Evolutionary conservation across 1,284 basidiomycete species (phyloP), one percentile per base, ranked within the genome.

Genomic region (Stereum hirsutum): DNA sequence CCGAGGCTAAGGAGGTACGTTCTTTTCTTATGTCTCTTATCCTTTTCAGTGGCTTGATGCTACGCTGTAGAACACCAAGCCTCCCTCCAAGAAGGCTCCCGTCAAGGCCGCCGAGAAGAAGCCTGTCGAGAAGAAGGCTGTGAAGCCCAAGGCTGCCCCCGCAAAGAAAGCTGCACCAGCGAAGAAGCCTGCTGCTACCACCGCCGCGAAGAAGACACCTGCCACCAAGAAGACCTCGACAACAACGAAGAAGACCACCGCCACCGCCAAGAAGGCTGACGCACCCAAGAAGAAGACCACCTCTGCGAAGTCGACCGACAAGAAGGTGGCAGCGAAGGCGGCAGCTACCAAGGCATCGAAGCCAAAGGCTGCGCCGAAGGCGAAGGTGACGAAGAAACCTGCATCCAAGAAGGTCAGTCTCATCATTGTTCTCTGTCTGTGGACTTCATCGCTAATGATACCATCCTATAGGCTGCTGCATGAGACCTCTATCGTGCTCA

Each of bases 1-100:
- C 24, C 26, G 37, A 39, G 24, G 15, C 23, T 4, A 65, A 84
- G 57, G 82, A 88, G 77, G 81, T 81, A 41, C 37, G 66, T 47
- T 19, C 0, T n/a, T 27, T 36, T 31, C 8, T 19, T 14, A 15
- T 42, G 35, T 4, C 19, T 32, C 34, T 14, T 43, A 5, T 35
- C 39, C 34, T 37, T 26, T 15, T 26, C 15, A 11, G 4, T 34
- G 27, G 39, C 27, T 46, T 25, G 53, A 61, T 59, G 4, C 48
- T 15, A 57, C 52, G 15, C 46, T 52, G 20, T 62, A 74, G 68
- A 69, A 67, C 39, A 43, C 56, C 5, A 57, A 62, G 46, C 56
- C 62, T 25, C 59, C 65, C 7, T 64, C 66, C 14, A 73, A 69
- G 61, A 49, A 57, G 5, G 46, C 47, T 8, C 17, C 50, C 15